phyloP scores from a whole-genome alignment of 345 rosid genomes.

The Lepidium sativum region DNA sequence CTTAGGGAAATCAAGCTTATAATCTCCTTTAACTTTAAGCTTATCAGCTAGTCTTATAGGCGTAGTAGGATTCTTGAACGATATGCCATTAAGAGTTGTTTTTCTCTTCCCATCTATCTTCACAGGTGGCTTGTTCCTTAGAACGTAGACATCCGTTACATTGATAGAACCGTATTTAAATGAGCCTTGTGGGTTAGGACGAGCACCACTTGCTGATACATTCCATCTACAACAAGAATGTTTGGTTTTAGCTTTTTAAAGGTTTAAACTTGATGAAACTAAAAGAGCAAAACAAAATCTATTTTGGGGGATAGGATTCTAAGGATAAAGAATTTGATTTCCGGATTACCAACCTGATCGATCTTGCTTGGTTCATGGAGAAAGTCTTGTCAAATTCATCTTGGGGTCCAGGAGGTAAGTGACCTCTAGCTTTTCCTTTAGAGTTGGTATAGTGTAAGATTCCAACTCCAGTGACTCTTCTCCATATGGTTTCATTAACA shows the following conservation, averaged over 20 bases:
- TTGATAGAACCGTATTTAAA: conserved; percentile 93
- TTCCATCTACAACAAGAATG: conserved; percentile 61
- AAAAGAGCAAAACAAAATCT: neutral
- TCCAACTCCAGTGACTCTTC: conserved; percentile 92
- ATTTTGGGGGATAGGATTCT: neutral
- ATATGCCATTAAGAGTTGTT: conserved; percentile 72
- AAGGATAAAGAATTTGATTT: neutral
- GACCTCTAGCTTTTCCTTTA: conserved; percentile 85
- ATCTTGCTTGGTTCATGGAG: conserved; percentile 99
- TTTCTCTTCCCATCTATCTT: conserved; percentile 55
- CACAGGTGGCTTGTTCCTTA: conserved; percentile 69
- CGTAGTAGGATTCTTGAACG: conserved; percentile 75
- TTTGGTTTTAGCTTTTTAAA: neutral
- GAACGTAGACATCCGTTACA: conserved; percentile 73
- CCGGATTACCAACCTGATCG: conserved; percentile 63
- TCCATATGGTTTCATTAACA: conserved; percentile 83
- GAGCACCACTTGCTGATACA: conserved; percentile 96
- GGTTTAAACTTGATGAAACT: conserved; percentile 7
- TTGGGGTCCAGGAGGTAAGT: conserved; percentile 73
- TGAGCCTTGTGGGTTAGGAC: conserved; percentile 98
- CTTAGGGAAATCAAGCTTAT: conserved; percentile 83
- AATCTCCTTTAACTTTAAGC: conserved; percentile 66
- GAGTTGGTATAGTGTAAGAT: conserved; percentile 88
- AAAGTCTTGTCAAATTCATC: conserved; percentile 85
- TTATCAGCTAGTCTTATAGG: conserved; percentile 91